Evolutionary conservation across 202 grass and related monocot species (phyloP), one percentile per base, ranked within the genome.

Genomic region (Setaria italica): DNA sequence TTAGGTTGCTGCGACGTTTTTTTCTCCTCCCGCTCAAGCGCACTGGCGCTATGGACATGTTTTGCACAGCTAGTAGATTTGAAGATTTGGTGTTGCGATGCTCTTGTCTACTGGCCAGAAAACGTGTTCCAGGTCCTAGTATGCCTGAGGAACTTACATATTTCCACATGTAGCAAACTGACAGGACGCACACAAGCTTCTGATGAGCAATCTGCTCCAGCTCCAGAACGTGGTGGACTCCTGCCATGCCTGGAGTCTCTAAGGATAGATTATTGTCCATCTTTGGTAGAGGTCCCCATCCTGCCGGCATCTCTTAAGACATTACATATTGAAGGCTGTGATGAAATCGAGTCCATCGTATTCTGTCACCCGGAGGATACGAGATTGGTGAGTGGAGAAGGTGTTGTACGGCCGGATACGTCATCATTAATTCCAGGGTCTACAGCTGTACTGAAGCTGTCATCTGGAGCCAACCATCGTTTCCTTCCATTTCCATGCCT

Each of bases 181-280:
- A 45, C 45, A 11, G 85, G 76, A 34, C 54, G 41, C 48, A 1
- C 17, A 20, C 3, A 11, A 10, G 10, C 5, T 75, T n/a, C 0
- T 30, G 43, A 6, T 17, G 16, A 33, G 3, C 37, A 12, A 34
- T 41, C 3, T 50, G 56, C 9, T 0, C 51, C 69, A 35, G 34
- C 3, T 35, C 34, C 2, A 82, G 13, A 10, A 19, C 43, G 10
- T 19, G 20, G 14, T 33, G 17, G 8, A 32, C 47, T 80, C 19
- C 62, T 89, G 7, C 69, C 77, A 13, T 4, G 30, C 76, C 59
- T 86, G 0, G 3, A 77, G n/a, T 0, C 0, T 30, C 13, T 90
- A 11, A 0, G 0, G 0, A 59, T 90, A 21, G 0, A 0, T 0
- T 0, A 0, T 0, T 81, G 87, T 20, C 0, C 1, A 39, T 58